These are phyloP conservation scores for Malassezia psittaci DNA, from an alignment of 1,284 basidiomycete species.

Conservation along the genomic window DNA sequence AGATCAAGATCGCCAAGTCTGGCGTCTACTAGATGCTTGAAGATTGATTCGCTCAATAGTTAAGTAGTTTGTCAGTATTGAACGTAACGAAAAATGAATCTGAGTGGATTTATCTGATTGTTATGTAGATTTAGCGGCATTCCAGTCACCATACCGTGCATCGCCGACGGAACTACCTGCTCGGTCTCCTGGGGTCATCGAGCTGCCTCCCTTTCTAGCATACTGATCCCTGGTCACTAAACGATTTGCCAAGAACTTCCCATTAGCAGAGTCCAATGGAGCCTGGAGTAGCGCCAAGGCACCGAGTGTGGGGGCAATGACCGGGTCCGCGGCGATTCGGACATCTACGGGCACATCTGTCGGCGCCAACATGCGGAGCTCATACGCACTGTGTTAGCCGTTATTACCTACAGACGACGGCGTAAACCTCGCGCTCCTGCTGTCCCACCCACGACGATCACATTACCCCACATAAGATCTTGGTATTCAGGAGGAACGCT, in stretches of 20 bases:
- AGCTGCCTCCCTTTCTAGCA: conserved; percentile 7
- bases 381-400: conserved; percentile 6
- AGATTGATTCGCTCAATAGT: not conserved
- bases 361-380: conserved; percentile 24
- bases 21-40: conserved; percentile 31
- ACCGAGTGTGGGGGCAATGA: conserved; percentile 5
- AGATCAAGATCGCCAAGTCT: conserved; percentile 42
- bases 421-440: conserved; percentile 65
- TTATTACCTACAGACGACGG: conserved; percentile 56
- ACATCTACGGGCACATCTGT: conserved; percentile 21
- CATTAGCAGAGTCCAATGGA: not conserved
- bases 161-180: conserved; percentile 12
- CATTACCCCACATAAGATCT: conserved; percentile 87
- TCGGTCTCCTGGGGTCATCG: conserved; percentile 4
- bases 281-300: conserved; percentile 6
- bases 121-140: not conserved
- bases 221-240: conserved; percentile 5
- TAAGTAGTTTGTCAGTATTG: not conserved
- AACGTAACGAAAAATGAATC: not conserved
- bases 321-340: not conserved
- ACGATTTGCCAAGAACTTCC: not conserved
- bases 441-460: conserved; percentile 76
- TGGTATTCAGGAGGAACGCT: conserved; percentile 62
- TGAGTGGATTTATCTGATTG: not conserved
- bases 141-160: conserved; percentile 13